Conservation (phyloP, 371 early-diverging fungal genomes). For the Funneliformis caledonium region DNA sequence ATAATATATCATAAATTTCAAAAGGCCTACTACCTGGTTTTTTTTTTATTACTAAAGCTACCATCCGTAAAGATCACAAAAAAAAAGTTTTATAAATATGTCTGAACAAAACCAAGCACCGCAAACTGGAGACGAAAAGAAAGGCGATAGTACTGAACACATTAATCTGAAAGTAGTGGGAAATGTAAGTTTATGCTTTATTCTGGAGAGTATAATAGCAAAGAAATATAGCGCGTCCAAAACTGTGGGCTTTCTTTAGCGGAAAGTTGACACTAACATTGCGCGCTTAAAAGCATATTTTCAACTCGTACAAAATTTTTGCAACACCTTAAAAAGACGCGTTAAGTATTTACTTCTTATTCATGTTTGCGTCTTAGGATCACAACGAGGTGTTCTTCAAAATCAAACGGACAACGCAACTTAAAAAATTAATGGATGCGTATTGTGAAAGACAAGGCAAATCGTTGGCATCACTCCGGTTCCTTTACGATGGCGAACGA, state of each 20-base stretch:
- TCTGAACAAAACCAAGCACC: background rate
- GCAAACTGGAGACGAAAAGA: background rate
- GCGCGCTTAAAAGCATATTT: conserved; percentile 36
- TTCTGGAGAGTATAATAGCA: background rate
- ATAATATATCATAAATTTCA: too few species aligned
- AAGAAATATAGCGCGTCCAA: background rate
- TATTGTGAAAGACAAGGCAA: conserved; percentile 85
- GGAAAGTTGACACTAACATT: background rate
- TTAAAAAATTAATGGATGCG: conserved; percentile 92
- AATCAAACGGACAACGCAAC: conserved; percentile 88
- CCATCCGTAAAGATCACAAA: too few species aligned
- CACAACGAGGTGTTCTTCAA: conserved; percentile 88
- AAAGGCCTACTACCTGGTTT: too few species aligned
- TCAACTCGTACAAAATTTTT: background rate
- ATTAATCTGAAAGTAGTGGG: conserved; percentile 90
- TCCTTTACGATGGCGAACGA: conserved; percentile 88
- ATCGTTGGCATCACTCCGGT: conserved; percentile 76
- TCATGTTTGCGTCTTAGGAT: conserved; percentile 55
- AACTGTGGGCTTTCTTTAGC: background rate
- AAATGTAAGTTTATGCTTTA: conserved; percentile 62
- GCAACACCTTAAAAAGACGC: conserved; percentile 23
- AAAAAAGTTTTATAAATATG: too few species aligned
- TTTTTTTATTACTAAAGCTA: too few species aligned
- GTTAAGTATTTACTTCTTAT: background rate
- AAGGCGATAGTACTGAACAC: conserved; percentile 58